Base-by-base conservation (phyloP, 2,329 filamentous ascomycete genomes). In the Fonsecaea monophora region DNA sequence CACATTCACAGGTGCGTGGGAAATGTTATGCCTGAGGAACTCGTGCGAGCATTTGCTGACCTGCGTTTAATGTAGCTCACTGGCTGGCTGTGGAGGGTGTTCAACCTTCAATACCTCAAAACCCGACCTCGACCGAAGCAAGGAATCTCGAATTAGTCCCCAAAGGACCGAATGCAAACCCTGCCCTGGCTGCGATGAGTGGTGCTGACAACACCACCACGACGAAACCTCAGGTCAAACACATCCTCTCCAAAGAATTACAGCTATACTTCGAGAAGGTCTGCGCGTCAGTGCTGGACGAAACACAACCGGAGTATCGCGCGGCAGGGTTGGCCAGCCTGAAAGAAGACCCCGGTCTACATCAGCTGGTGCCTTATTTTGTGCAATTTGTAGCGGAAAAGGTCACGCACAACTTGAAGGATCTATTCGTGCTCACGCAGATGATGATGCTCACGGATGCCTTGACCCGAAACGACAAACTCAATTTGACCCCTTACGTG, bases 41-140 rank as follows among this genome's bases (percentile, higher is more conserved):
- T 35, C 13, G 7, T 12, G 37, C 15, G 30, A 50, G 38, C 60
- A 10, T 30, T 13, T 25, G 42, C 60, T 60, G 40, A 60, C 34
- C 3, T 61, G 15, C 38, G 35, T 32, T 15, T 48, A 9, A 1
- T 25, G 48, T 75, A 94, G 95, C 92, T 68, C 95, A 99, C 80
- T 99, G 95, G 94, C 89, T 98, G 68, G 94, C 95, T 25, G 92
- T 99, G 57, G 95, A 99, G 83, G 95, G 95, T 66, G 95, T 98
- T 34, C 94, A 99, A 77, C 95, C 95, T 1, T 92, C 93, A 0
- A 97, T 98, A 73, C 93, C 94, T 1, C 94, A 98, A 78, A 99
- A 99, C 78, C 95, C 95, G 6, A 95, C 93, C 1, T 89, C 91
- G 5, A 88, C 89, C 75, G 94, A 97, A 77, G 89, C 92, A 35